Evolutionary conservation across 257 asterid species (phyloP), one percentile per base, ranked within the genome.

Genomic region (Salvia miltiorrhiza): DNA sequence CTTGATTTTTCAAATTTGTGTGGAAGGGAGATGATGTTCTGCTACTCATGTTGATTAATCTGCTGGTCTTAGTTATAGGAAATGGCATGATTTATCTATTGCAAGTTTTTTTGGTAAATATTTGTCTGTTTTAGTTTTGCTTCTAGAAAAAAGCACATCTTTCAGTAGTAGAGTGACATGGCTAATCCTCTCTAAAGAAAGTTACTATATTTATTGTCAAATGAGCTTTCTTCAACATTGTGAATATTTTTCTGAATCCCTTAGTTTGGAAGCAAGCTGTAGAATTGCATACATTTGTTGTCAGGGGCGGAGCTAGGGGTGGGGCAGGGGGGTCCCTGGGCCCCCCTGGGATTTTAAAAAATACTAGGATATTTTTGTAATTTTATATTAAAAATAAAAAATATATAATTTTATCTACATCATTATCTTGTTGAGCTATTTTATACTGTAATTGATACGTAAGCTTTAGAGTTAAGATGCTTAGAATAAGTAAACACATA

Each of bases 11-110:
- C 21, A 32, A 61, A 28, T 41, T 53, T 62, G 44, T 40, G 30
- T 16, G 39, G n/a, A n/a, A n/a, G n/a, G 39, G 66, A 40, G 47
- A 65, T 59, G 67, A 59, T 60, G n/a, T 11, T 44, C n/a, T n/a
- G 24, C 70, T 40, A 33, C 44, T 55, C 32, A 20, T 33, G 53
- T 26, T 28, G 39, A 61, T 21, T 44, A 14, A 26, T 26, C 30
- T 53, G 44, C 35, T 63, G 16, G 12, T n/a, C 40, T 23, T 58
- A 30, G 23, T 23, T 62, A 54, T 17, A 37, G n/a, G 17, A 49
- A 14, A 20, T 32, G 16, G 56, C 20, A 11, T 45, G 26, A 30
- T 70, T 2, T 21, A 23, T 35, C 1, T 8, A 35, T 19, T 1
- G 13, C 23, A 21, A n/a, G 20, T 63, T 61, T 43, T 28, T 28